Percentiles rank a stretch among this genome's conserved stretches.
Conservation (phyloP, 495 filamentous ascomycete species). For the Neurospora pannonica region DNA sequence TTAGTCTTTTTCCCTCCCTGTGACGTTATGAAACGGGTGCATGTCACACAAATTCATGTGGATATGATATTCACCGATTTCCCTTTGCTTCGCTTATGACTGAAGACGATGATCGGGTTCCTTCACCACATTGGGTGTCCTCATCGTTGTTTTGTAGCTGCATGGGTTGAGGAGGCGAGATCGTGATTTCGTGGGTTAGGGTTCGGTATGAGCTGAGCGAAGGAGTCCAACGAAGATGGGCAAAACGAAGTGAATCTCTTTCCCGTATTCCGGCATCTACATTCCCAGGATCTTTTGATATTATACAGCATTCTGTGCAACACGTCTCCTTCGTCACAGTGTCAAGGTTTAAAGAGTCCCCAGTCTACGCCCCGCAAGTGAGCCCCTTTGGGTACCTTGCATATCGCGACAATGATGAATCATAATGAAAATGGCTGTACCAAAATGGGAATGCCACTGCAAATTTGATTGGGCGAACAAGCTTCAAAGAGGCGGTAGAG, state of each 20-base stretch:
- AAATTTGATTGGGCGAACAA: background rate
- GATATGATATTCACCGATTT: background rate
- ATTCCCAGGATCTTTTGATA: background rate
- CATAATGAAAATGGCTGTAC: background rate
- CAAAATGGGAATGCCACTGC: background rate
- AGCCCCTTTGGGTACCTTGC: background rate
- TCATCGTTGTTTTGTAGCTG: background rate
- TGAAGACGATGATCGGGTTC: background rate
- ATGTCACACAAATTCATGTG: background rate
- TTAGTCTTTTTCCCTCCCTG: background rate
- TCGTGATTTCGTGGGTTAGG: background rate
- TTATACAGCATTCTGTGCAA: too few species aligned
- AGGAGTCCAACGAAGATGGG: background rate
- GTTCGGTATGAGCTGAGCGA: background rate
- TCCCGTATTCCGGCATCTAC: background rate
- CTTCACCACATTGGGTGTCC: background rate
- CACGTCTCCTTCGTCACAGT: background rate
- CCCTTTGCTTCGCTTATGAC: background rate
- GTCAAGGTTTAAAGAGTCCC: background rate
- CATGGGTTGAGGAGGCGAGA: background rate
- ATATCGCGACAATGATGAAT: background rate
- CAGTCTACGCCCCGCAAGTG: background rate
- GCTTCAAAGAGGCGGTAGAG: background rate
- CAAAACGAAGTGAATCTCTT: background rate
- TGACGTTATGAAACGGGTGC: background rate